Base-by-base conservation (phyloP, 768 basidiomycete species). In the Pisolithus marmoratus region DNA sequence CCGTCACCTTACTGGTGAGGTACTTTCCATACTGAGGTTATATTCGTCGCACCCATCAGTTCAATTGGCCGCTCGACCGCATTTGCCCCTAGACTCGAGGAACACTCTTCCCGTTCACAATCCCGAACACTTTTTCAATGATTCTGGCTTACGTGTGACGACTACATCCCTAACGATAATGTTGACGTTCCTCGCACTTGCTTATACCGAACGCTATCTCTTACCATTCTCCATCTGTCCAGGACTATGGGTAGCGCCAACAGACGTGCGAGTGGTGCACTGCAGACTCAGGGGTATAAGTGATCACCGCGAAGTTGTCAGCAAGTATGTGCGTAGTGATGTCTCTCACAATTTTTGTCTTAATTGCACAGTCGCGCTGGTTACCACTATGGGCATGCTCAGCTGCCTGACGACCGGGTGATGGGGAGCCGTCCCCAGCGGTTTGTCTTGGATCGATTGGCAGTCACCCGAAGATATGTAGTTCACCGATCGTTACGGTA, bases 401-500 rank as follows among this genome's bases (percentile, higher is more conserved):
- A 77, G 82, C 29, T 87, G 88, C 55, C 61, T 94, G 31, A 92
- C 90, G 3, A 84, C 85, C 12, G 89, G 81, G 2, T 94, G 84
- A 80, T 95, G 93, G 93, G 86, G 87, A 50, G 77, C 84, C 49
- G 86, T 87, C 46, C 31, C 53, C 27, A 17, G 43, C 46, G 38
- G 8, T 22, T 26, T 8, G 20, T 17, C 20, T 38, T 22, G 3
- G 9, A 26, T 34, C 12, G 11, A 12, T 14, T 37, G 41, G 14
- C 15, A 49, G 53, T 40, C 57, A 5, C 11, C 14, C 49, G 23
- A 20, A 8, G 29, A 23, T 38, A 34, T 15, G 4, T 34, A 90
- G 83, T 75, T 85, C 41, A 90, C 88, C 5, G 93, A 96, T 68
- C 77, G 87, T 15, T 68, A 78, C 62, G 93, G 93, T 11, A 81